phyloP scores from a whole-genome alignment of 2,329 filamentous ascomycete genomes.

The Pseudogymnoascus sp. region DNA sequence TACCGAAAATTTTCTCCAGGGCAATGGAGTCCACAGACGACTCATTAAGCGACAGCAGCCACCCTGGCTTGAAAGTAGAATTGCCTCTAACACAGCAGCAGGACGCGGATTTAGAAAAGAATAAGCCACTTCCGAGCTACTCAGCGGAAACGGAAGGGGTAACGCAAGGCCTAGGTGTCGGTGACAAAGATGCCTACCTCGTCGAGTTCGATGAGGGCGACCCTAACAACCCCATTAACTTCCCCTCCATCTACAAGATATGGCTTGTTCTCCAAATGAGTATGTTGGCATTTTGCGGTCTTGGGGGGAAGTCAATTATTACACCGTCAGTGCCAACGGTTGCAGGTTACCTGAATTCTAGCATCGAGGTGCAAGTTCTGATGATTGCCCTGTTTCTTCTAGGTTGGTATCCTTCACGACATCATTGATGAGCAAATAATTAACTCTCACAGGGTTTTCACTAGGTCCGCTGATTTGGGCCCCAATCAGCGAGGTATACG shows the following conservation, averaged over 20 bases:
- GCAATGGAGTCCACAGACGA: too few species aligned
- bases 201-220: slow-evolving; percentile 43
- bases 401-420: not conserved
- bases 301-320: slow-evolving; percentile 44
- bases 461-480: slow-evolving; percentile 55
- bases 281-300: slow-evolving; percentile 43
- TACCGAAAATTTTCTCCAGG: too few species aligned
- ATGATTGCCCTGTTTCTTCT: slow-evolving; percentile 11
- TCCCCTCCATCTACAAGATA: slow-evolving; percentile 35
- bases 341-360: slow-evolving; percentile 29
- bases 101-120: too few species aligned
- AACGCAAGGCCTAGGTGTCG: not conserved
- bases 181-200: slow-evolving; percentile 82
- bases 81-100: too few species aligned
- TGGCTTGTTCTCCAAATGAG: slow-evolving; percentile 43
- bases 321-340: slow-evolving; percentile 39
- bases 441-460: slow-evolving; percentile 35
- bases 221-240: slow-evolving; percentile 41
- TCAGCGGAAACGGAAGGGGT: too few species aligned
- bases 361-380: too few species aligned
- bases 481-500: slow-evolving; percentile 55
- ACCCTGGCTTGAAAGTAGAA: too few species aligned
- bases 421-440: slow-evolving; percentile 1
- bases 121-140: too few species aligned
- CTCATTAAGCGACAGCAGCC: too few species aligned